Conservation (phyloP, 352 stramenopile species). For the Pythium chondricola region DNA sequence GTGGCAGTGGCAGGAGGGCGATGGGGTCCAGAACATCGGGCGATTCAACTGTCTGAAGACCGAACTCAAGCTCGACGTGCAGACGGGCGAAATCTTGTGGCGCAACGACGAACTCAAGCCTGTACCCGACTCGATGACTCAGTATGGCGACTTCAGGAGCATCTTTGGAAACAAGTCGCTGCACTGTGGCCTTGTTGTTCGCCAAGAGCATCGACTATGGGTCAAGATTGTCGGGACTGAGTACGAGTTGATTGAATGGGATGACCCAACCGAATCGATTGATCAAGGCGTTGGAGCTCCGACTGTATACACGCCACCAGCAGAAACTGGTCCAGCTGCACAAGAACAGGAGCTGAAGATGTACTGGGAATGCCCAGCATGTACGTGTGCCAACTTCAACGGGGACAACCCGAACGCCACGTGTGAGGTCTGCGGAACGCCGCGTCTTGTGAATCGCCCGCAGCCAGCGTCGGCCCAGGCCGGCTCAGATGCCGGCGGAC, state of each 20-base stretch:
- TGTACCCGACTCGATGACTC: slow-evolving; percentile 88
- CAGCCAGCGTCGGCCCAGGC: slow-evolving; percentile 11
- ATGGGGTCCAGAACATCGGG: slow-evolving; percentile 40
- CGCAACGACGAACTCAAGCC: slow-evolving; percentile 88
- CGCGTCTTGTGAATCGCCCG: slow-evolving; percentile 22
- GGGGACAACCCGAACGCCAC: slow-evolving; percentile 69
- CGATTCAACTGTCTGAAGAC: slow-evolving; percentile 68
- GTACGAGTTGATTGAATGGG: slow-evolving; percentile 86
- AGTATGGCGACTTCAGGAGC: slow-evolving; percentile 80
- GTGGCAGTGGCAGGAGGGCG: slow-evolving; percentile 66
- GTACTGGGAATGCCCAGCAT: slow-evolving; percentile 84
- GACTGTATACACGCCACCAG: slow-evolving; percentile 28
- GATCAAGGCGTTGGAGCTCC: slow-evolving; percentile 80
- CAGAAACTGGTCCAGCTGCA: slow-evolving; percentile 2
- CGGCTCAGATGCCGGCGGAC: slow-evolving; percentile 3
- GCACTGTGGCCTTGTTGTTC: slow-evolving; percentile 82
- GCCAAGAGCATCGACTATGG: slow-evolving; percentile 83
- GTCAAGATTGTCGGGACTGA: slow-evolving; percentile 86
- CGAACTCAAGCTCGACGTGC: slow-evolving; percentile 81
- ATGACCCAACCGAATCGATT: slow-evolving; percentile 64
- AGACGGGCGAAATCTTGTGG: slow-evolving; percentile 88
- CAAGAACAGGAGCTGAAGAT: slow-evolving; percentile 65
- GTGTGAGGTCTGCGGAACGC: slow-evolving; percentile 74
- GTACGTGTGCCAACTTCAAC: slow-evolving; percentile 85
- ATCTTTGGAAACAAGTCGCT: slow-evolving; percentile 83